phyloP scores from a whole-genome alignment of 163 green algal genomes.

The Picocystis sp. region DNA sequence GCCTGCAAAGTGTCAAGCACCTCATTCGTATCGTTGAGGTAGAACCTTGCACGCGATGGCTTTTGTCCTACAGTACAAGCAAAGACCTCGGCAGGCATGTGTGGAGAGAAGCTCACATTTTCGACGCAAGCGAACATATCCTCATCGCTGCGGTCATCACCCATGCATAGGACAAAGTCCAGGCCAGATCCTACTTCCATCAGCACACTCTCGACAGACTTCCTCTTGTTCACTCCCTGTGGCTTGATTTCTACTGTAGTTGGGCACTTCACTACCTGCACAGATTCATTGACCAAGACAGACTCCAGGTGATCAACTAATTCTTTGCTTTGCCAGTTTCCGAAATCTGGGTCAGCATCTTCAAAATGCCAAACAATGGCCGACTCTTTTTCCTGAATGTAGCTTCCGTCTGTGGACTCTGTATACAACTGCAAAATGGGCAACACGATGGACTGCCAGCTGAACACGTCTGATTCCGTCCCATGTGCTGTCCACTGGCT shows the following conservation, averaged over 20 bases:
- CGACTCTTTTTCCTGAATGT: conserved; percentile 83
- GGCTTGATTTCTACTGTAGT: conserved; percentile 82
- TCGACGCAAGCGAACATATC: conserved; percentile 95
- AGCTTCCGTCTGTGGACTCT: conserved; percentile 84
- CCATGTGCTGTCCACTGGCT: too few relatives aligned
- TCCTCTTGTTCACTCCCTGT: conserved; percentile 64
- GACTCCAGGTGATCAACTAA: conserved; percentile 92
- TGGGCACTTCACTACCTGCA: conserved; percentile 45
- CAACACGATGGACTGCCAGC: conserved; percentile 21
- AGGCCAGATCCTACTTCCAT: conserved; percentile 19
- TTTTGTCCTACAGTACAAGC: conserved; percentile 88
- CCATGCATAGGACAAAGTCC: conserved; percentile 91
- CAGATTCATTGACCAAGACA: conserved; percentile 73
- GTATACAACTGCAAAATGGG: conserved; percentile 53
- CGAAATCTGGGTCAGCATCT: conserved; percentile 91
- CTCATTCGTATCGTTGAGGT: conserved; percentile 83
- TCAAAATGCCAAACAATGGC: conserved; percentile 89
- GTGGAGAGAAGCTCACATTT: conserved; percentile 31
- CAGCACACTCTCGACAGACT: conserved; percentile 49
- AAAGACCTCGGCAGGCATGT: conserved; percentile 50
- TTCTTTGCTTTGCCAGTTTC: conserved; percentile 94
- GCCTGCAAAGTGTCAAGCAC: conserved; percentile 30
- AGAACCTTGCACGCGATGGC: conserved; percentile 83
- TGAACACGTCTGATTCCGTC: too few relatives aligned
- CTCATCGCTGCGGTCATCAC: conserved; percentile 93